Evolutionary conservation across 345 rosid genomes (phyloP).

Genomic region (Eucalyptus rudis): DNA sequence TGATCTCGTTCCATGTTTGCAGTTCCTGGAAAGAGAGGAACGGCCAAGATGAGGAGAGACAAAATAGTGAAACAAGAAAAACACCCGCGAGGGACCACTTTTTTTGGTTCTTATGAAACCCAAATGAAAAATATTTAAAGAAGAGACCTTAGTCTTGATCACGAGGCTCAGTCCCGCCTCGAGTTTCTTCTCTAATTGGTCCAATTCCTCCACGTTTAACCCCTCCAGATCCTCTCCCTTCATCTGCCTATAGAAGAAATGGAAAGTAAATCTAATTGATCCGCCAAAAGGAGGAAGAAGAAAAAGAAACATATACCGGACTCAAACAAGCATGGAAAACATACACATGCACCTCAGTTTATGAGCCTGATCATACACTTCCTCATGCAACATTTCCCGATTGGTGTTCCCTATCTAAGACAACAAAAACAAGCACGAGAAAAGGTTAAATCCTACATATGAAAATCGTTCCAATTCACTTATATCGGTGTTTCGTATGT

Average conservation of each 20-base stretch:
- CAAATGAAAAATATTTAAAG: not conserved
- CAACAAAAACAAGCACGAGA: not conserved
- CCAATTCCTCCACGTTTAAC: slow-evolving; percentile 6
- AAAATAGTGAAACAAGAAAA: not conserved
- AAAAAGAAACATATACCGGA: not conserved
- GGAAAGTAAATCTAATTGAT: not conserved
- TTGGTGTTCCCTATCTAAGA: not conserved
- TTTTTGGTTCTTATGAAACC: not conserved
- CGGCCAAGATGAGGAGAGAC: not conserved
- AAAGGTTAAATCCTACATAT: not conserved
- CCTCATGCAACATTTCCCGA: not conserved
- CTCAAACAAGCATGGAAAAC: not conserved
- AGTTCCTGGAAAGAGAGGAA: not conserved
- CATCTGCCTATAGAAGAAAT: slow-evolving; percentile 1
- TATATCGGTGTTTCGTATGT: not conserved
- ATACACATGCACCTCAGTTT: not conserved
- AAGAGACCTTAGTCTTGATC: slow-evolving; percentile 1
- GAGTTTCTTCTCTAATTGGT: not conserved
- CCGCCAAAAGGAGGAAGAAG: not conserved
- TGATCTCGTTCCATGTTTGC: not conserved
- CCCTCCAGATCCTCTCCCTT: slow-evolving; percentile 15
- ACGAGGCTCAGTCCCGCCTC: not conserved
- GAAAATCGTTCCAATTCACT: not conserved
- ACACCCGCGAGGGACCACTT: not conserved
- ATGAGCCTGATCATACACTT: not conserved